Conservation (phyloP, 495 filamentous ascomycete genomes). For the Penicillium malachiteum region DNA sequence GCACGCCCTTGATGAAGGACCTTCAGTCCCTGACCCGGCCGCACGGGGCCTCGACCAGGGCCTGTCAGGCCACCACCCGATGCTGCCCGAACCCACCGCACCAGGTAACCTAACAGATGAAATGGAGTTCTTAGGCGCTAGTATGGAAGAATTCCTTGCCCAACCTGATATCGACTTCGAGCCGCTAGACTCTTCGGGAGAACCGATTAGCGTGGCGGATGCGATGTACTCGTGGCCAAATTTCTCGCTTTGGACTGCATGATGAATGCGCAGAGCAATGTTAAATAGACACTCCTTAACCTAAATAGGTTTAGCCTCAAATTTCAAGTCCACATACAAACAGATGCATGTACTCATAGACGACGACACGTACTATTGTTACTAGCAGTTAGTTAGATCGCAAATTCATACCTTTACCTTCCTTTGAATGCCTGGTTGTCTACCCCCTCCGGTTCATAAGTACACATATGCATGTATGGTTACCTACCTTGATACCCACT, state of each 20-base stretch:
- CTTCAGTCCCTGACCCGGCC: neutral
- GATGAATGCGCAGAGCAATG: neutral
- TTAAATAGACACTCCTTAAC: too few relatives aligned
- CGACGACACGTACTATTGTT: too few relatives aligned
- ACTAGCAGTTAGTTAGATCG: too few relatives aligned
- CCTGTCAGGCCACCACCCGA: neutral
- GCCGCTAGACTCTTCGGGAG: conserved; percentile 15
- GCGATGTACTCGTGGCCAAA: conserved; percentile 23
- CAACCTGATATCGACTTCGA: conserved; percentile 22
- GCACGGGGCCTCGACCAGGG: neutral
- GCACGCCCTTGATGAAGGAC: too few relatives aligned
- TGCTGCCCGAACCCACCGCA: conserved; percentile 7
- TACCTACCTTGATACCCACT: too few relatives aligned
- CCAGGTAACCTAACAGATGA: conserved; percentile 15
- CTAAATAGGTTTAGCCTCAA: too few relatives aligned
- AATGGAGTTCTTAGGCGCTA: conserved; percentile 29
- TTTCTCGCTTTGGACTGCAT: conserved; percentile 23
- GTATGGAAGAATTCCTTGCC: conserved; percentile 33
- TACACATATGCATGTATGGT: too few relatives aligned
- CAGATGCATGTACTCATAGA: too few relatives aligned
- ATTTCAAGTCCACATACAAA: too few relatives aligned
- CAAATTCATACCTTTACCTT: too few relatives aligned
- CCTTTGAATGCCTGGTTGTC: too few relatives aligned
- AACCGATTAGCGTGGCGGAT: conserved; percentile 17
- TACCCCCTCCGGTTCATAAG: too few relatives aligned